Evolutionary conservation across 345 rosid species (phyloP).

Genomic region (Lumnitzera racemosa): DNA sequence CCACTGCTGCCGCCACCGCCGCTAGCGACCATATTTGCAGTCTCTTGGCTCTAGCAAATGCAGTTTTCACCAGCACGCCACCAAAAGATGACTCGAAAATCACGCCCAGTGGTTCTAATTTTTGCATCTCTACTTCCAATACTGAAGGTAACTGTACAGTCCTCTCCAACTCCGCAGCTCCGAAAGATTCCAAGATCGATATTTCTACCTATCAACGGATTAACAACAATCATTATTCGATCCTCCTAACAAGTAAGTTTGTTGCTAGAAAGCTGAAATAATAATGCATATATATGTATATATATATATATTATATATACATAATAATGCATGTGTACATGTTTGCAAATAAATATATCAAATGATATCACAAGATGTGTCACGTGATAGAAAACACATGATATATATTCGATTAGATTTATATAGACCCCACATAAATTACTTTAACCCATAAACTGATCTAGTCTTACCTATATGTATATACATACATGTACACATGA

Average conservation of each 20-base stretch:
- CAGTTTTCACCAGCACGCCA: constrained; percentile 15
- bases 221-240: constrained; percentile 6
- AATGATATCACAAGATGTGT: too few species aligned
- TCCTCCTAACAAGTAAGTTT: constrained; percentile 21
- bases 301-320: not conserved
- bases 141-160: not conserved
- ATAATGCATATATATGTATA: too few species aligned
- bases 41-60: constrained; percentile 51
- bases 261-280: too few species aligned
- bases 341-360: too few species aligned
- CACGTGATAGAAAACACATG: too few species aligned
- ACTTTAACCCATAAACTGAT: too few species aligned
- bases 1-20: constrained; percentile 3
- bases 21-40: constrained; percentile 18
- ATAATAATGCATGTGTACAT: too few species aligned
- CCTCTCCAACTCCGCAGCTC: not conserved
- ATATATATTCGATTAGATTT: too few species aligned
- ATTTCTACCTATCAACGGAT: constrained; percentile 2
- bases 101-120: not conserved
- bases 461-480: too few species aligned
- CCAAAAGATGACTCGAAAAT: not conserved
- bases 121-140: constrained; percentile 7
- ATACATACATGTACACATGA: too few species aligned
- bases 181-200: not conserved
- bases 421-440: too few species aligned